Conservation (phyloP, 1,284 basidiomycete species). For the Papiliotrema fonsecae region DNA sequence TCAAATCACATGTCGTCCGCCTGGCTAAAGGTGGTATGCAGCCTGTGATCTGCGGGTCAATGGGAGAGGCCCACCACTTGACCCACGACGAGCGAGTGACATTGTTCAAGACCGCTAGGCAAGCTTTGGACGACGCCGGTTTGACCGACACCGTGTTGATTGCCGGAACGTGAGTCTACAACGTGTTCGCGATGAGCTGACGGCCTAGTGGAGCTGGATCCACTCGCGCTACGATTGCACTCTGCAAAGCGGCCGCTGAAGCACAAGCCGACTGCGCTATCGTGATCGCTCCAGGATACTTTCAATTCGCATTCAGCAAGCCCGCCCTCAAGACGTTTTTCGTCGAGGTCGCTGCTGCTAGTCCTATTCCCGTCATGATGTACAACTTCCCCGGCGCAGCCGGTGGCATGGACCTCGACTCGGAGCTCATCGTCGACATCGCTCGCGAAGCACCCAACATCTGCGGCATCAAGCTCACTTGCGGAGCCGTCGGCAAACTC, state of each 20-base stretch:
- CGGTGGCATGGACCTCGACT: constrained; percentile 79
- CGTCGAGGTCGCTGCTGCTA: constrained; percentile 67
- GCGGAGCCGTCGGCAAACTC: constrained; percentile 84
- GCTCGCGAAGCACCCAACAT: constrained; percentile 55
- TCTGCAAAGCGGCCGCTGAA: constrained; percentile 66
- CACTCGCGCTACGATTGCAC: constrained; percentile 71
- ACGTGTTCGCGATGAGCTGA: not conserved
- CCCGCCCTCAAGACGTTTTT: constrained; percentile 73
- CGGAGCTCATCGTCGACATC: constrained; percentile 74
- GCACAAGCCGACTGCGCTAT: constrained; percentile 81
- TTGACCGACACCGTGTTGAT: constrained; percentile 63
- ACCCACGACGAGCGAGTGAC: constrained; percentile 64
- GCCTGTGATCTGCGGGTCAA: constrained; percentile 66
- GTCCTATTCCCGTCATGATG: constrained; percentile 78
- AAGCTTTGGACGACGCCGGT: constrained; percentile 64
- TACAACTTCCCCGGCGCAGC: constrained; percentile 86
- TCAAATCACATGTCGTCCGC: constrained; percentile 67
- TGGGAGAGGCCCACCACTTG: constrained; percentile 65
- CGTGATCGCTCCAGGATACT: constrained; percentile 80
- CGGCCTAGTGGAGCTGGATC: constrained; percentile 61
- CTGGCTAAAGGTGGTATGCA: constrained; percentile 67
- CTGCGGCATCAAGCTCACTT: constrained; percentile 82
- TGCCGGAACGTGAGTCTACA: constrained; percentile 59
- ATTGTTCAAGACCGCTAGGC: constrained; percentile 66
- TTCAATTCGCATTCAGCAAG: constrained; percentile 64